Percentiles rank a stretch among this genome's conserved stretches.
Conservation (phyloP, 805 yeast genomes). For the Barnettozyma sp. region DNA sequence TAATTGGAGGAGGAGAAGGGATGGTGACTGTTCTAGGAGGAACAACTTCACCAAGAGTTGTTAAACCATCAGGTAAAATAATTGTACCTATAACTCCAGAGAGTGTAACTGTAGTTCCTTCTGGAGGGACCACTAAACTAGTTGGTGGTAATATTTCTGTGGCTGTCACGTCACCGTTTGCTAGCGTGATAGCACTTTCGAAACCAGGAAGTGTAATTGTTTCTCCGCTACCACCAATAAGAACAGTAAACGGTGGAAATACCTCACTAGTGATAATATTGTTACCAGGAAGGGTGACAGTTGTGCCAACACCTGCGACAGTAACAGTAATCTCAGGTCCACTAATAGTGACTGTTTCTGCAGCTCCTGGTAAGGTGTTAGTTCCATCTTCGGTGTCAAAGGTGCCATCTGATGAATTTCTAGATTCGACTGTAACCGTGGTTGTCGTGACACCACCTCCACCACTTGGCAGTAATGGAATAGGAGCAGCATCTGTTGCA, state of each 20-base stretch:
- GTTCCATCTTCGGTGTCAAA: too few species aligned
- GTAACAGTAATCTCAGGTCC: slow-evolving; percentile 6
- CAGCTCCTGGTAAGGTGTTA: slow-evolving; percentile 7
- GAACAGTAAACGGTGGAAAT: slow-evolving; percentile 7
- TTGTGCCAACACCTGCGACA: slow-evolving; percentile 7
- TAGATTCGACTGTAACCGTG: too few species aligned
- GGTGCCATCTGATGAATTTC: too few species aligned
- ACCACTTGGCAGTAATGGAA: too few species aligned
- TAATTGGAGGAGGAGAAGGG: not conserved
- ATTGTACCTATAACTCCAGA: not conserved
- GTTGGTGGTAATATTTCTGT: not conserved
- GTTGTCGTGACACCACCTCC: too few species aligned
- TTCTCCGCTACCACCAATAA: slow-evolving; percentile 4
- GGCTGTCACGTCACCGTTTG: not conserved
- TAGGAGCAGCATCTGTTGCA: not conserved
- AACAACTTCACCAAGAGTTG: slow-evolving; percentile 1
- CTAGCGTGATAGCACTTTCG: not conserved
- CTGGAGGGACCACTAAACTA: too few species aligned
- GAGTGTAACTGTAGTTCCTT: not conserved
- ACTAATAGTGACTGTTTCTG: slow-evolving; percentile 6
- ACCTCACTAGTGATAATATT: slow-evolving; percentile 2
- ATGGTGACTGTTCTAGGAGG: not conserved
- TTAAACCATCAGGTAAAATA: not conserved
- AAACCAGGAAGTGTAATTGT: not conserved
- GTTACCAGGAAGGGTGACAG: slow-evolving; percentile 5